phyloP scores from a whole-genome alignment of 2,329 filamentous ascomycete genomes.

The Calonectria honghensis region DNA sequence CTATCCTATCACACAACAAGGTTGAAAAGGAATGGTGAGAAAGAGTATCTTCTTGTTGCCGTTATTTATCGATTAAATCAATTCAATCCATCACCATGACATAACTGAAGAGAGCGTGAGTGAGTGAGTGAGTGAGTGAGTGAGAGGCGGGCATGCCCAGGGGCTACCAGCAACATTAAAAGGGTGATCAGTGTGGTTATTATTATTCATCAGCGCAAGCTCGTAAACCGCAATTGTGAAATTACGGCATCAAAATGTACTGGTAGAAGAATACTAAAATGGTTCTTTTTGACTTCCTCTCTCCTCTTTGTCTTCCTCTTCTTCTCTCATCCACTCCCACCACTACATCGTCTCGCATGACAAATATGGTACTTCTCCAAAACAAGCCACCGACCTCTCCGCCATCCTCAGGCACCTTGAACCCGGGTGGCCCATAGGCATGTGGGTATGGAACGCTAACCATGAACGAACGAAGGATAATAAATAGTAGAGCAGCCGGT shows the following conservation, averaged over 20 bases:
- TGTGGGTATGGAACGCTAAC: conserved; percentile 35
- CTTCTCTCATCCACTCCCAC: neutral
- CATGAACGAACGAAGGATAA: conserved; percentile 45
- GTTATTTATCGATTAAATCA: conserved; percentile 7
- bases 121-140: no score
- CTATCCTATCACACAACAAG: conserved; percentile 13
- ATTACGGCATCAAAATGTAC: conserved; percentile 28
- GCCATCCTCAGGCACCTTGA: conserved; percentile 25
- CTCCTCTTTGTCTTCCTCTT: neutral
- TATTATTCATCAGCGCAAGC: conserved; percentile 13
- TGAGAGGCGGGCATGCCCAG: neutral
- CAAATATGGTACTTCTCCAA: conserved; percentile 48
- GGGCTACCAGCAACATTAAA: neutral
- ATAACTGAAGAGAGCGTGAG: no score
- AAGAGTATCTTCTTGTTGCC: conserved; percentile 8
- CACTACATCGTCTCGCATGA: conserved; percentile 37
- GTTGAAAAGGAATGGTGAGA: conserved; percentile 23
- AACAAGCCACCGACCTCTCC: conserved; percentile 33
- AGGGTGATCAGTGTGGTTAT: neutral
- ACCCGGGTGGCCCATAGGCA: conserved; percentile 22
- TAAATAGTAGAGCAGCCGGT: conserved; percentile 35
- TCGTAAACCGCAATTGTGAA: neutral
- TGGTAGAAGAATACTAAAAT: conserved; percentile 29
- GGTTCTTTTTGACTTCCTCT: conserved; percentile 22
- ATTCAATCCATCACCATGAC: conserved; percentile 4